phyloP scores from a whole-genome alignment of 495 filamentous ascomycete species.

The Penicillium daleae region DNA sequence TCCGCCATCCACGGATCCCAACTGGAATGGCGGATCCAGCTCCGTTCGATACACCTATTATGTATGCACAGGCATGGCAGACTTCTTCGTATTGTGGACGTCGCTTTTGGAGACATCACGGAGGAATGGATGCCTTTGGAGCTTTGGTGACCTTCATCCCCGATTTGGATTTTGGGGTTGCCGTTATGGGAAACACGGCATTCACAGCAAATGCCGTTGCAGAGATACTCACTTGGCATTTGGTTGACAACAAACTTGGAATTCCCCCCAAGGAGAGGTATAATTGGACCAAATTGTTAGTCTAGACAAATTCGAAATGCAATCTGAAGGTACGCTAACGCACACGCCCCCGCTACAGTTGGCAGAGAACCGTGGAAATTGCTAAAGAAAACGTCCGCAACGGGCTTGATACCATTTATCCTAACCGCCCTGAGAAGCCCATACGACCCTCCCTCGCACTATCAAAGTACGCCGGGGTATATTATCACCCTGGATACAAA shows the following conservation, averaged over 20 bases:
- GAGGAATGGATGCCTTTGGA: constrained; percentile 51
- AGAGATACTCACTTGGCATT: not conserved
- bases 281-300: not conserved
- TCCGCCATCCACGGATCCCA: constrained; percentile 20
- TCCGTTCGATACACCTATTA: constrained; percentile 25
- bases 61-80: constrained; percentile 52
- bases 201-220: constrained; percentile 17
- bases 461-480: not conserved
- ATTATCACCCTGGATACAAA: constrained; percentile 3
- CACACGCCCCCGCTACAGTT: not conserved
- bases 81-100: constrained; percentile 45
- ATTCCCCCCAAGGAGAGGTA: not conserved
- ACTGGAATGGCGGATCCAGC: not conserved
- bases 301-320: not conserved
- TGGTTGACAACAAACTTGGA: not conserved
- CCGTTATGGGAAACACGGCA: constrained; percentile 49
- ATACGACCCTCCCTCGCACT: not conserved
- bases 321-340: not conserved
- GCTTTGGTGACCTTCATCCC: constrained; percentile 50
- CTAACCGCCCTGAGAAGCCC: not conserved
- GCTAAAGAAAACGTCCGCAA: not conserved
- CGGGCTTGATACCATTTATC: not conserved
- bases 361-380: not conserved
- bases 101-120: constrained; percentile 44
- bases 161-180: constrained; percentile 43